phyloP scores from a whole-genome alignment of 441 rosid species.

The Macaranga tanarius region DNA sequence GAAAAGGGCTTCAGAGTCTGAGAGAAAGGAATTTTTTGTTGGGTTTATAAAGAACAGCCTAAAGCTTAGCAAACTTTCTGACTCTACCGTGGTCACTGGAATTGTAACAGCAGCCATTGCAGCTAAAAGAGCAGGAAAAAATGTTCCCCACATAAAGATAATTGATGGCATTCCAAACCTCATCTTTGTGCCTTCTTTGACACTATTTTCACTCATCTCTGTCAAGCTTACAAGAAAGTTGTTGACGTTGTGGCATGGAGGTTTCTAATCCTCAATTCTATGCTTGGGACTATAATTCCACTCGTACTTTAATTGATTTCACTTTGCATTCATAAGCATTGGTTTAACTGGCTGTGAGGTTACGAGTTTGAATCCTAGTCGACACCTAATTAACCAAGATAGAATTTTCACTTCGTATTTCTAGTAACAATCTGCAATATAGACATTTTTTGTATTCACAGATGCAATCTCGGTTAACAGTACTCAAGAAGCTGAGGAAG shows the following conservation, averaged over 20 bases:
- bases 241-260: conserved; percentile 12
- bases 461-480: neutral
- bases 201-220: conserved; percentile 57
- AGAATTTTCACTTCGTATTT: no score
- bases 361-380: no score
- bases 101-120: conserved; percentile 74
- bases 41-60: conserved; percentile 44
- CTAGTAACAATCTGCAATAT: neutral
- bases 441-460: neutral
- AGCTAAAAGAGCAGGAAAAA: conserved; percentile 77
- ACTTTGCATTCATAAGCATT: no score
- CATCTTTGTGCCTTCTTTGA: conserved; percentile 63
- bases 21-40: conserved; percentile 39
- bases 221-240: conserved; percentile 68
- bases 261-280: no score
- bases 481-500: neutral
- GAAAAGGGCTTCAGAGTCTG: conserved; percentile 28
- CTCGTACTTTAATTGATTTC: no score
- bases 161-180: conserved; percentile 74
- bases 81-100: conserved; percentile 53
- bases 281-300: no score
- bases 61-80: conserved; percentile 52
- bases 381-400: no score
- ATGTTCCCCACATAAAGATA: conserved; percentile 58
- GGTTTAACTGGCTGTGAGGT: no score